phyloP scores from a whole-genome alignment of 331 rosid genomes.

The Rhamnella rubrinervis region DNA sequence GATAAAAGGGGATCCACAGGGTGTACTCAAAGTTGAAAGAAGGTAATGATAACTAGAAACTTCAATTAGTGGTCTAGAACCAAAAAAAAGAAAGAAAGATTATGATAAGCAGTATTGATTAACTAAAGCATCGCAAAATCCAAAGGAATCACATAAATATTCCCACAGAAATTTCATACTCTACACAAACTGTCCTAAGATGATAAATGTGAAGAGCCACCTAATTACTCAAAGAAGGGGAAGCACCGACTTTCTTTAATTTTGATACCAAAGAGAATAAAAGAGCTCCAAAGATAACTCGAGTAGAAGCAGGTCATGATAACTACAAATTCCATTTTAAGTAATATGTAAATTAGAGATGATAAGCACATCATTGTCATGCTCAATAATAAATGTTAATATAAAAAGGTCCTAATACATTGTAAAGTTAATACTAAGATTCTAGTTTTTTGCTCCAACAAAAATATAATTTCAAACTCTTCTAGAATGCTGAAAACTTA shows the following conservation, averaged over 20 bases:
- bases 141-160: too few species aligned
- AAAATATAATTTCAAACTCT: not conserved
- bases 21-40: not conserved
- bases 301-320: not conserved
- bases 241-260: not conserved
- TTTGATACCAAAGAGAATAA: conserved; percentile 9
- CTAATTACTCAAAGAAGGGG: conserved; percentile 4
- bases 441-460: not conserved
- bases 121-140: too few species aligned
- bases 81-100: too few species aligned
- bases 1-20: not conserved
- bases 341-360: not conserved
- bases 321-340: not conserved
- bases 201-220: not conserved
- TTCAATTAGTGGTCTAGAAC: too few species aligned
- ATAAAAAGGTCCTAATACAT: not conserved
- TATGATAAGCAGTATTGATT: too few species aligned
- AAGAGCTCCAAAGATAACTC: not conserved
- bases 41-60: not conserved
- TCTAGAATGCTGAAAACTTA: not conserved
- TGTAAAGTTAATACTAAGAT: too few species aligned
- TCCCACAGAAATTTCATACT: too few species aligned
- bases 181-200: too few species aligned
- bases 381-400: too few species aligned
- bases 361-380: not conserved